These are phyloP conservation scores for Salvia rosmarinus DNA, from an alignment of 257 asterid genomes.

Conservation along the genomic window DNA sequence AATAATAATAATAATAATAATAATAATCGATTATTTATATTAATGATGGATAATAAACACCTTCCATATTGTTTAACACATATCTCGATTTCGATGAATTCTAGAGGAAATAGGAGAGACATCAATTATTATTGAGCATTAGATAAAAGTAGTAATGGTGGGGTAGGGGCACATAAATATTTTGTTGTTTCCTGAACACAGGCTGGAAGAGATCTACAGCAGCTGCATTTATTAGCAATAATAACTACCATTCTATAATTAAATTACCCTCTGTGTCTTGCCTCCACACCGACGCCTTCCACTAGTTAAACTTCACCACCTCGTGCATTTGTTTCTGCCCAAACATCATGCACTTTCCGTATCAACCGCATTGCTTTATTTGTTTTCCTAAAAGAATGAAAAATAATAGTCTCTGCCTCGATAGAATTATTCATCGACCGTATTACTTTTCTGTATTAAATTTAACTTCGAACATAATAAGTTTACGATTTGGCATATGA, in stretches of 20 bases:
- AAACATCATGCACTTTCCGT: conserved; percentile 45
- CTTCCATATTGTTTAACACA: too few relatives aligned
- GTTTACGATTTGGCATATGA: neutral
- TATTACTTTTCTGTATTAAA: neutral
- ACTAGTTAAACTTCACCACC: conserved; percentile 38
- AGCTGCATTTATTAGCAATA: conserved; percentile 15
- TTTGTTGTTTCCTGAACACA: conserved; percentile 28
- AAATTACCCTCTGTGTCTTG: conserved; percentile 39
- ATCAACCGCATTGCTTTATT: conserved; percentile 42
- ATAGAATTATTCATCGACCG: neutral
- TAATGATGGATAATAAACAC: too few relatives aligned
- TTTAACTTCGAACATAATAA: neutral
- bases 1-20: too few relatives aligned
- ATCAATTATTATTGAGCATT: neutral
- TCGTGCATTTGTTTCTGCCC: conserved; percentile 46
- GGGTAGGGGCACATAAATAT: conserved; percentile 29
- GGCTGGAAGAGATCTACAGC: conserved; percentile 33
- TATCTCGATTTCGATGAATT: too few relatives aligned
- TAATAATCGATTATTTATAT: too few relatives aligned
- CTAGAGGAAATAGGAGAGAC: too few relatives aligned
- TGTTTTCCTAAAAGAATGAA: too few relatives aligned
- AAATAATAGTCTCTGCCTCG: too few relatives aligned
- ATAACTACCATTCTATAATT: conserved; percentile 31
- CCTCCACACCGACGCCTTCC: conserved; percentile 61
- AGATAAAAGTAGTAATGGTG: neutral